Evolutionary conservation across 2,329 filamentous ascomycete genomes (phyloP), one percentile per base, ranked within the genome.

Genomic region (Colletotrichum melonis): DNA sequence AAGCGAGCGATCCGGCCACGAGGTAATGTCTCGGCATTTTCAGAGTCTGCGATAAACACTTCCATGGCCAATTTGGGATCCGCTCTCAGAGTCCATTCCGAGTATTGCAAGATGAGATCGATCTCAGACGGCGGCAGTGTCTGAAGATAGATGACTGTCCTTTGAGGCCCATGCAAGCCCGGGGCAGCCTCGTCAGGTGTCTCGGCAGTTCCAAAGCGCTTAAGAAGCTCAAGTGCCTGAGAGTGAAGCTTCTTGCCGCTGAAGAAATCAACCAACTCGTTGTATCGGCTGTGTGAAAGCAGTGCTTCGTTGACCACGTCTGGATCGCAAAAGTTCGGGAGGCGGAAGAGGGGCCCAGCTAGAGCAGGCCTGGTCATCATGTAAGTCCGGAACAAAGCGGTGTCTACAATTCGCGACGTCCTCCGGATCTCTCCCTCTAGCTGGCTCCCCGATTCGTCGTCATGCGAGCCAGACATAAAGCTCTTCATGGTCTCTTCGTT

Each of bases 321-420:
- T 0, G 97, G 96, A 78, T 99, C 96, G 81, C 97, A 98, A 80
- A 98, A 98, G 81, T 99, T 99, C 79, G 95, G 93, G 64, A 98
- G 94, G 28, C 97, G 95, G 85, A 99, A 98, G 0, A 99, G 88
- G 0, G 95, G 94, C 2, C 94, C 94, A 4, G 95, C 95, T 12
- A 99, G 87, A 6, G 93, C 91, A 5, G 97, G 96, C 8, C 92
- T 92, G 4, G 93, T 95, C 79, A 96, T 95, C 95, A 99, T 98
- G 82, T 98, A 97, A 0, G 95, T 93, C 19, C 96, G 91, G 86
- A 99, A 98, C 0, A 99, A 88, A 0, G 95, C 96, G 0, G 97
- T 99, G 80, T 99, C 97, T 7, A 98, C 95, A 2, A 98, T 85
- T 63, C 90, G 92, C 46, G 97, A 97, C 1, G 93, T 95, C 49